Base-by-base conservation (phyloP, 257 asterid species). In the Scutellaria barbata region DNA sequence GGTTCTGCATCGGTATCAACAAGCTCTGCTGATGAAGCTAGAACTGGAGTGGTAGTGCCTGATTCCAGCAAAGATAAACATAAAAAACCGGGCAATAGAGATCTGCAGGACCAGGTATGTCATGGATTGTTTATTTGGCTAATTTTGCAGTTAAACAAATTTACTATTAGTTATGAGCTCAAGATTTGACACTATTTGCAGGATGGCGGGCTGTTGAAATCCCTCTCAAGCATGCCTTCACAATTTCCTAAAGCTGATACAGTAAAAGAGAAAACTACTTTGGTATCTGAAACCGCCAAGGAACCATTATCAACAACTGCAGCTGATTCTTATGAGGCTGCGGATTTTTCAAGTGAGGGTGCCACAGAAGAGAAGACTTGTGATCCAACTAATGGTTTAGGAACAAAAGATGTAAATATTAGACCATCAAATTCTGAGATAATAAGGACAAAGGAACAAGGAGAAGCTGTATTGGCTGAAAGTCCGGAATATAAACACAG, bases 41-140 rank as follows among this genome's bases (percentile, higher is more conserved):
- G 72, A 66, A 46, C 52, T 54, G 84, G 69, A 64, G 58, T 17
- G 56, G 51, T 59, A 68, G 74, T 20, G 60, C 81, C 64, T 25
- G 87, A 62, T 51, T 59, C 81, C 41, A 37, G 52, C 10, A 67
- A 71, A 62, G 84, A 78, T 78, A 73, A 66, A 63, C 83, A 74
- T 46, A 75, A 80, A 51, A 79, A 65, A 73, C 80, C 59, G 33
- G 73, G 71, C 78, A 65, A 46, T 54, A 70, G 73, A 63, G 80
- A 61, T 64, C 77, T 76, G 63, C 78, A 71, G 58, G 84, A 87
- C 73, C 82, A 77, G 86, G 95, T 87, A 85, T 61, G 71, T 68
- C 76, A 18, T 43, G 66, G 35, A 53, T 64, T 74, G 12, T 54
- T 60, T 74, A 45, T 71, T 66, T 20, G 60, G 55, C 69, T n/a